A percentile compares a stretch with the other conserved stretches of the same genome.
Conservation (phyloP, 495 filamentous ascomycete genomes). For the Glutinoglossum americanum region DNA sequence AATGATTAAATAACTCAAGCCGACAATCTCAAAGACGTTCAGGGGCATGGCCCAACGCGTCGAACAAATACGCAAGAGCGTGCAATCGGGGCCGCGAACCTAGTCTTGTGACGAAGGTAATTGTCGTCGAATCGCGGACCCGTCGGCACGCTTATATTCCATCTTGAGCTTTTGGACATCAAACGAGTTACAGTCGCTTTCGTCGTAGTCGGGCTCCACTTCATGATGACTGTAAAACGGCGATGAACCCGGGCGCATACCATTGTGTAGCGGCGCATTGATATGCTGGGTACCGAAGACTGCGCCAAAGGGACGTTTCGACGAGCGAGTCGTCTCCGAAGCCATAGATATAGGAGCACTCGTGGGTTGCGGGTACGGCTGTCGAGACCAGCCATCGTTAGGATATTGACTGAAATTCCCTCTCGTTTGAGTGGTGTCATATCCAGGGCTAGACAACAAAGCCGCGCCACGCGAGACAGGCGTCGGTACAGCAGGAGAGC, state of each 20-base stretch:
- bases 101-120: not conserved
- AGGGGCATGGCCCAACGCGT: not conserved
- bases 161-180: slow-evolving; percentile 11
- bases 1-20: not conserved
- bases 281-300: slow-evolving; percentile 9
- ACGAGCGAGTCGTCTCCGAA: slow-evolving; percentile 4
- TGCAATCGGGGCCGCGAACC: not conserved
- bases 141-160: slow-evolving; percentile 28
- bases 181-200: slow-evolving; percentile 13
- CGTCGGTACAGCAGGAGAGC: slow-evolving; percentile 6
- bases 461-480: slow-evolving; percentile 4
- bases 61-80: not conserved
- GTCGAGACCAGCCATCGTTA: not conserved
- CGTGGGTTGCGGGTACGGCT: slow-evolving; percentile 1
- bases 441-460: slow-evolving; percentile 5
- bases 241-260: slow-evolving; percentile 24
- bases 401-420: not conserved
- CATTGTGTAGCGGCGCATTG: slow-evolving; percentile 23
- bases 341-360: slow-evolving; percentile 4
- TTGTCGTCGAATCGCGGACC: slow-evolving; percentile 8
- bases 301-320: slow-evolving; percentile 13
- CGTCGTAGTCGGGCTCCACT: slow-evolving; percentile 15
- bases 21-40: not conserved
- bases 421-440: not conserved
- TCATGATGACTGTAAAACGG: slow-evolving; percentile 11